A percentile compares a stretch with the other conserved stretches of the same genome.
phyloP scores from a whole-genome alignment of 2,329 filamentous ascomycete species.

The Sordariomycetes sp. region DNA sequence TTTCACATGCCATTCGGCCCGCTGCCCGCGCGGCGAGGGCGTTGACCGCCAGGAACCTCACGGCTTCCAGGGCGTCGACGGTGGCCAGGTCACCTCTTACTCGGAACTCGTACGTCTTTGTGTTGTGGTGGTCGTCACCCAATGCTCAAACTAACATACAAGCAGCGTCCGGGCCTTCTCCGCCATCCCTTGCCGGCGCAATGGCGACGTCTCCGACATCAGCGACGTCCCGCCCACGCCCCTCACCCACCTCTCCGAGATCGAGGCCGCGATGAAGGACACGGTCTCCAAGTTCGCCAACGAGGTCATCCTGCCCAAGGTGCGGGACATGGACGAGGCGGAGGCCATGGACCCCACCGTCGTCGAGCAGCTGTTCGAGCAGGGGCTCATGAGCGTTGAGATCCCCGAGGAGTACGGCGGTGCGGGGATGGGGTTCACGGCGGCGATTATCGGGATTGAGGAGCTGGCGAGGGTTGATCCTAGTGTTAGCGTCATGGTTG shows the following conservation, averaged over 20 bases:
- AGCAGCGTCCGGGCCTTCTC: conserved; percentile 40
- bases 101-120: not conserved
- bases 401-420: conserved; percentile 96
- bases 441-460: conserved; percentile 92
- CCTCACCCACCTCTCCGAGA: conserved; percentile 84
- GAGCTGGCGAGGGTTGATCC: conserved; percentile 90
- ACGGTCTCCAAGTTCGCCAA: conserved; percentile 82
- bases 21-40: conserved; percentile 2
- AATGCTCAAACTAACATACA: not conserved
- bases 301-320: conserved; percentile 79
- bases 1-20: conserved; percentile 7
- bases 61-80: not conserved
- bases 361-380: conserved; percentile 91
- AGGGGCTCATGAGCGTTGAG: conserved; percentile 93
- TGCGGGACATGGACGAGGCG: conserved; percentile 93
- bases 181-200: conserved; percentile 40
- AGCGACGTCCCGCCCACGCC: conserved; percentile 76
- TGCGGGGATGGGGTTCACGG: conserved; percentile 96
- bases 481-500: conserved; percentile 85
- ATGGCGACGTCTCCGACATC: conserved; percentile 41
- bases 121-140: not conserved
- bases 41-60: not conserved
- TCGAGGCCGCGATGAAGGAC: conserved; percentile 79
- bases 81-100: not conserved
- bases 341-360: conserved; percentile 83